A percentile compares a stretch with the other conserved stretches of the same genome.
These are phyloP conservation scores for Teratosphaeria pseudoeucalypti DNA, from an alignment of 2,329 filamentous ascomycete species.

Conservation along the genomic window DNA sequence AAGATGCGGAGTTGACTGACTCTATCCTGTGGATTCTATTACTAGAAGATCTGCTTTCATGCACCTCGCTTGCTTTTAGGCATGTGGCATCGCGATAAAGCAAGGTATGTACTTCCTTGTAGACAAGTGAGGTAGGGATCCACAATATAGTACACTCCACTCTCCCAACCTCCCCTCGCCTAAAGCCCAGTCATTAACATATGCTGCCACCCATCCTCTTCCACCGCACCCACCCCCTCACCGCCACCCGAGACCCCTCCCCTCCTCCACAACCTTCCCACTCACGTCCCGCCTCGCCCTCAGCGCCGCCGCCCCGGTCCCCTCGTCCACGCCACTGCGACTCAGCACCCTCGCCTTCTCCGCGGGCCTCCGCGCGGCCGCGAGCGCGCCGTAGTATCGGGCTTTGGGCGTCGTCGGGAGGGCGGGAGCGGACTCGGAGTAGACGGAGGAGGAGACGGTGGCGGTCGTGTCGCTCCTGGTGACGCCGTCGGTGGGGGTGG, in stretches of 20 bases:
- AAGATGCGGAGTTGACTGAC: too few relatives aligned
- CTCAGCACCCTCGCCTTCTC: conserved; percentile 32
- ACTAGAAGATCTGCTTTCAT: too few relatives aligned
- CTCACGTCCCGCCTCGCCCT: conserved; percentile 52
- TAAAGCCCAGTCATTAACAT: too few relatives aligned
- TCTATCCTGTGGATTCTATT: too few relatives aligned
- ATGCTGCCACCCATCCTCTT: not conserved
- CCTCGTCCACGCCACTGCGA: conserved; percentile 33
- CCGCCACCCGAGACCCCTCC: conserved; percentile 33
- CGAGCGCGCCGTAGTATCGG: conserved; percentile 39
- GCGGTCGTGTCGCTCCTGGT: conserved; percentile 23
- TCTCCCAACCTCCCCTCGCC: too few relatives aligned
- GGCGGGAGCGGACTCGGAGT: conserved; percentile 23
- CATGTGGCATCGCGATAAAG: too few relatives aligned
- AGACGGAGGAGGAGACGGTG: conserved; percentile 22
- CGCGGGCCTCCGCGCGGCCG: conserved; percentile 23
- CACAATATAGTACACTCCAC: too few relatives aligned
- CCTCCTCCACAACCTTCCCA: conserved; percentile 64
- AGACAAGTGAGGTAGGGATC: too few relatives aligned
- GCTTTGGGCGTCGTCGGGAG: conserved; percentile 28
- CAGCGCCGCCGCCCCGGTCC: not conserved
- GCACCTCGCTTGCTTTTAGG: too few relatives aligned
- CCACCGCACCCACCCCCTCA: not conserved
- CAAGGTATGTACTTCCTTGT: too few relatives aligned
- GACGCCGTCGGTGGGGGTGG: conserved; percentile 7